Base-by-base conservation (phyloP, 1,284 basidiomycete species). In the Microbotryum silenes-acaulis region DNA sequence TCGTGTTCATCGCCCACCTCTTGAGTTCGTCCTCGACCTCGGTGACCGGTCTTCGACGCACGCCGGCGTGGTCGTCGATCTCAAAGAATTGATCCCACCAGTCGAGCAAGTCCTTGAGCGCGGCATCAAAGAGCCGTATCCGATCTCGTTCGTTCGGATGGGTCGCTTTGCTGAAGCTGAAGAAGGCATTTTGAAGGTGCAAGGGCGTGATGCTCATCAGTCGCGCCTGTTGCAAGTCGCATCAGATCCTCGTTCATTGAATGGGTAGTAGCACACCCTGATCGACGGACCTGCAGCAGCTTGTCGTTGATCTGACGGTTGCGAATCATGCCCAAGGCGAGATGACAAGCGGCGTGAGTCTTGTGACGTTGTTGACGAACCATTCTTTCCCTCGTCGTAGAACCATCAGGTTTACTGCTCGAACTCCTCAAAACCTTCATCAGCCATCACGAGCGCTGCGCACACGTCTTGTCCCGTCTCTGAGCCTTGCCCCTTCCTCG, bases 261-360 rank as follows among this genome's bases (percentile, higher is more conserved):
- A 31, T 10, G 31, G 31, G 31, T 31, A 31, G 7, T 8, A 31
- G 7, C 31, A 31, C 8, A 31, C 31, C 31, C 8, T 31, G 6
- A 31, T 31, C 31, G 31, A 62, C 73, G 50, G 23, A 90, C 91
- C 71, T 94, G 89, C 14, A 98, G 79, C 4, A 91, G 77, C 1
- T 78, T 77, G 72, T 97, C 88, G 64, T 91, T 92, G 21, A 91
- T 75, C 88, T 89, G 93, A 58, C 78, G 79, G 74, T 98, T 97
- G 51, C 94, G 82, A 18, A 85, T 77, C 42, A 81, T 77, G 4
- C 87, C 86, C 71, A 87, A 89, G 5, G 83, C 83, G 2, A 97
- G 81, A 9, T 97, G 80, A 18, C 83, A 77, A 6, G 96, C 77
- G 3, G 88, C 88, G 71, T 97, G 92, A 16, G 90, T 78, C 76